Conservation (phyloP, 2,329 filamentous ascomycete genomes). For the Sporothrix protearum region DNA sequence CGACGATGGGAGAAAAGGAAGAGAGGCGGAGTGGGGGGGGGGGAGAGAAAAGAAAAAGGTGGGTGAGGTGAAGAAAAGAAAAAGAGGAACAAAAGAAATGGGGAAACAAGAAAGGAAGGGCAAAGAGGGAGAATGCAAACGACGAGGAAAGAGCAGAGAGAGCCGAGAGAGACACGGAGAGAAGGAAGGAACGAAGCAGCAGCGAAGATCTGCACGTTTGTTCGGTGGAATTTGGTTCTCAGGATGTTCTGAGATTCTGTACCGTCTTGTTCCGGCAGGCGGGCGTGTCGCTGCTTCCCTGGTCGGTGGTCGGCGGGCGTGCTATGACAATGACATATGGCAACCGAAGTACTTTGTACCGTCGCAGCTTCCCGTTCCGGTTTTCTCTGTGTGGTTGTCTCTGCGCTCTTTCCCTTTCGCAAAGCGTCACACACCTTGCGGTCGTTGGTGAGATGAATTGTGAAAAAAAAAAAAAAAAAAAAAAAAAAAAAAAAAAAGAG, state of each 20-base stretch:
- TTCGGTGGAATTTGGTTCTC: background rate
- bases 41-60: background rate
- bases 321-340: constrained; percentile 1
- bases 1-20: constrained; percentile 9
- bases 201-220: background rate
- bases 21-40: constrained; percentile 1
- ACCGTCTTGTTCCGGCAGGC: constrained; percentile 15
- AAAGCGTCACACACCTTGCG: background rate
- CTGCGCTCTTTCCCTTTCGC: background rate
- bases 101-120: background rate
- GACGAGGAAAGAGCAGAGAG: background rate
- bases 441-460: constrained; percentile 8
- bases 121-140: constrained; percentile 9
- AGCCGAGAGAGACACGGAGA: background rate
- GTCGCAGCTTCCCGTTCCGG: constrained; percentile 10
- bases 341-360: constrained; percentile 9
- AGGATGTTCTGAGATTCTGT: background rate
- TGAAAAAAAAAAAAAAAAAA: background rate
- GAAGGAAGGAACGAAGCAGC: background rate
- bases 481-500: background rate
- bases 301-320: background rate
- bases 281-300: constrained; percentile 17
- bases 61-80: background rate
- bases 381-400: background rate
- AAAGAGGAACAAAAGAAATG: background rate